Base-by-base conservation (phyloP, 2,329 filamentous ascomycete species). In the Cladosporium halotolerans region DNA sequence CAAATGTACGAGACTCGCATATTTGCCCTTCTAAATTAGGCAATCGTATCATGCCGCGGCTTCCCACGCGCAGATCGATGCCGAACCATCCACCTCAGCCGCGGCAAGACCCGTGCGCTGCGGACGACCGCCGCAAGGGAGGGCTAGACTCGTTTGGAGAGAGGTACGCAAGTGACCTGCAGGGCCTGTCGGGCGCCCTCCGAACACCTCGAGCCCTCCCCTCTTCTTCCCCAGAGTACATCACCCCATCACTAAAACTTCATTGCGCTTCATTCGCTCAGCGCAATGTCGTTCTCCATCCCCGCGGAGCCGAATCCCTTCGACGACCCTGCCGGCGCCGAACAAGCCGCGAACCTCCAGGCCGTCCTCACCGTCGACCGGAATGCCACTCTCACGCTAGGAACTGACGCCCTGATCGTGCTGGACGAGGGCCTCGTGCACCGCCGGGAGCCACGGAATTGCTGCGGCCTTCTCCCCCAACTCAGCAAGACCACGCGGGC, bases 301-400 rank as follows among this genome's bases (percentile, higher is more conserved):
- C 53, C 49, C n/a, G 44, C 34, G 44, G 23, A 48, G 16, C 54
- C 50, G 40, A 62, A 68, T 46, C 64, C 65, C 3, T 68, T 68
- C 47, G 61, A 61, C 33, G 64, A 67, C 58, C 62, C 62, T 45
- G 58, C 62, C 54, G 61, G 57, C 32, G 56, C 60, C 52, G 59
- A 58, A 43, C 41, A 53, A 23, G 44, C 45, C n/a, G 41, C 16
- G 11, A 16, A 54, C 45, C 28, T 53, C 18, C 45, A 58, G 32
- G 54, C 53, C 28, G 61, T 65, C 19, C 57, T 68, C 48, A 65
- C 61, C 45, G 77, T 85, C 14, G 80, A 78, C 60, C 73, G 78
- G 54, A 77, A 80, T 66, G 80, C 79, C 9, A 81, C 77, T 23
- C 70, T 86, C 46, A 84, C 80, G 1, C 70, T 86, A 40, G 78